Percentiles rank a stretch among this genome's conserved stretches.
Conservation (phyloP, 352 stramenopile species). For the Phytophthora cryptogea region DNA sequence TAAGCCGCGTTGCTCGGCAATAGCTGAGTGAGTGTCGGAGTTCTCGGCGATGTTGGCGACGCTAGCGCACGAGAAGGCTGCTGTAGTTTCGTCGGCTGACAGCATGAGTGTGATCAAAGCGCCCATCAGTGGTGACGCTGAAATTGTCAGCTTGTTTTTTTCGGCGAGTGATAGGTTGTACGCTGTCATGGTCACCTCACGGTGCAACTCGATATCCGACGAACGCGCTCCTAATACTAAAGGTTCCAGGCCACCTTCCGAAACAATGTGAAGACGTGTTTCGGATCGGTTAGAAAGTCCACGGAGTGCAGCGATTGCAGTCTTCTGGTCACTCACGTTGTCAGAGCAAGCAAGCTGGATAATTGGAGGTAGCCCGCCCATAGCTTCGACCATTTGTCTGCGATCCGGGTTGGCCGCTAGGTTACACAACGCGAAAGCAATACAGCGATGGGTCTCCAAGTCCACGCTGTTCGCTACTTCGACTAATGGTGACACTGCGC, state of each 20-base stretch:
- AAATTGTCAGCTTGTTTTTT: slow-evolving; percentile 94
- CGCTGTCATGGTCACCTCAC: slow-evolving; percentile 89
- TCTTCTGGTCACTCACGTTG: slow-evolving; percentile 86
- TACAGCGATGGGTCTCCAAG: slow-evolving; percentile 95
- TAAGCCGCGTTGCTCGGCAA: slow-evolving; percentile 77
- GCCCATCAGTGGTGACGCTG: slow-evolving; percentile 74
- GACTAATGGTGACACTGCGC: slow-evolving; percentile 92
- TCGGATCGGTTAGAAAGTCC: slow-evolving; percentile 87
- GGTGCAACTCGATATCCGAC: slow-evolving; percentile 72
- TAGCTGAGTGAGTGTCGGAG: slow-evolving; percentile 80
- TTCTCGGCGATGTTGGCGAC: slow-evolving; percentile 96
- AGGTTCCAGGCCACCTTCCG: slow-evolving; percentile 89
- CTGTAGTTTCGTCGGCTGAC: slow-evolving; percentile 69
- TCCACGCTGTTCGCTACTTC: slow-evolving; percentile 92
- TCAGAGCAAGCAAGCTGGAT: slow-evolving; percentile 95
- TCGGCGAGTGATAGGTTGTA: slow-evolving; percentile 95
- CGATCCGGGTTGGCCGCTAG: slow-evolving; percentile 88
- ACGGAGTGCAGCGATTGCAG: slow-evolving; percentile 91
- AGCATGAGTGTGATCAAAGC: slow-evolving; percentile 89
- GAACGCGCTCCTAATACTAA: slow-evolving; percentile 85
- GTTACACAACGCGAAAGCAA: slow-evolving; percentile 97
- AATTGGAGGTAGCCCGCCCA: slow-evolving; percentile 93
- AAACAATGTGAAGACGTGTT: slow-evolving; percentile 87
- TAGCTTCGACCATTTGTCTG: slow-evolving; percentile 91
- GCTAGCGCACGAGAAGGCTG: slow-evolving; percentile 74